Evolutionary conservation across 2,329 filamentous ascomycete genomes (phyloP), one percentile per base, ranked within the genome.

Genomic region (Elsinoe perseae): DNA sequence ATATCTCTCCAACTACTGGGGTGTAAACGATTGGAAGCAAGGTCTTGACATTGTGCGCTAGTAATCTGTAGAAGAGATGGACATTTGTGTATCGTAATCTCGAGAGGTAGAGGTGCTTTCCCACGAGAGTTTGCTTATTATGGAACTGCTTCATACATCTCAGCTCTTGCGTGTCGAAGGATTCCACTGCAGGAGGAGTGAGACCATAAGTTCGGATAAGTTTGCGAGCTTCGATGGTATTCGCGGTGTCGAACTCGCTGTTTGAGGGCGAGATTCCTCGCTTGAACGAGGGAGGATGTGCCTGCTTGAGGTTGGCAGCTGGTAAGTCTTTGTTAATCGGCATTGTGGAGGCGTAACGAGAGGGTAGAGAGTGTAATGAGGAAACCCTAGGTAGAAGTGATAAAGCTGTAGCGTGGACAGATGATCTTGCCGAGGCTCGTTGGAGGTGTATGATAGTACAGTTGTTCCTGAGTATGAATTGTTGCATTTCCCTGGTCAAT

Each of bases 1-100:
- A 98, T 63, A 95, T 93, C 70, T 97, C 92, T 66, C 93, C 93
- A 65, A 98, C 90, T 67, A 87, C 91, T 44, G 88, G 88, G 16
- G 88, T 93, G 76, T 93, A 93, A 65, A 93, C 88, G 62, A 92
- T 76, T 50, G 88, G 88, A 74, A 89, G 91, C 63, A 92, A 75
- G 65, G 90, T 86, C 74, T 79, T 80, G 72, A 80, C 72, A 73
- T 92, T 84, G 72, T 89, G 82, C 61, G 89, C 86, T 61, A 92
- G 77, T 60, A 92, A 79, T 62, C 88, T 82, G 77, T 89, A 92
- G 77, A 92, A 93, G 58, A 93, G 80, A 70, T 92, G 85, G 60
- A 82, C 80, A 69, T 91, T 92, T 65, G 84, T 81, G 68, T 80
- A 80, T 73, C 89, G 87, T 70, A 92, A 74, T 61, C 81, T 78